Conservation (phyloP, 2,329 filamentous ascomycete genomes). For the Xylariales sp. region DNA sequence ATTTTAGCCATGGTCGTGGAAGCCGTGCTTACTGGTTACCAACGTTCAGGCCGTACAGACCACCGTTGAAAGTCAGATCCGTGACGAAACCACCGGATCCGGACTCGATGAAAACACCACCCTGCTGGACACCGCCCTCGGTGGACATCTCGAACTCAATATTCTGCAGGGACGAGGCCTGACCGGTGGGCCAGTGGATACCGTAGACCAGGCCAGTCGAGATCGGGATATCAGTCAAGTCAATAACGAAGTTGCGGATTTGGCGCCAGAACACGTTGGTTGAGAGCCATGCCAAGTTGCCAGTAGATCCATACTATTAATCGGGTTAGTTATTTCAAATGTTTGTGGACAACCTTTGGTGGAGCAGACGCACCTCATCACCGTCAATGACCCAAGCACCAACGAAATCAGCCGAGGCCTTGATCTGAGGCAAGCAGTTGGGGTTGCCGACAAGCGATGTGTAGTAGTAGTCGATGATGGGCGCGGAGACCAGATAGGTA, state of each 20-base stretch:
- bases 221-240: constrained; percentile 47
- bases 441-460: constrained; percentile 58
- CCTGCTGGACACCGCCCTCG: constrained; percentile 41
- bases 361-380: constrained; percentile 26
- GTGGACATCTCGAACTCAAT: constrained; percentile 49
- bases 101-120: constrained; percentile 59
- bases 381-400: constrained; percentile 43
- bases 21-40: constrained; percentile 45
- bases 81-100: constrained; percentile 64
- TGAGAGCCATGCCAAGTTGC: constrained; percentile 9
- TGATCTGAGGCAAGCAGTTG: constrained; percentile 44
- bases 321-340: neutral
- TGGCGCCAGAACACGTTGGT: constrained; percentile 43
- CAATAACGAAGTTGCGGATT: constrained; percentile 53
- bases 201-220: constrained; percentile 41
- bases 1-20: no score
- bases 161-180: constrained; percentile 58
- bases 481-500: constrained; percentile 67
- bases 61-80: constrained; percentile 68
- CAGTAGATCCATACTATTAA: constrained; percentile 30
- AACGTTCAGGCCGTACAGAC: constrained; percentile 62
- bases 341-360: no score
- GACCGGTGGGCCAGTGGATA: constrained; percentile 66
- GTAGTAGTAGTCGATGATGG: constrained; percentile 73
- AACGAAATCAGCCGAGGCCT: constrained; percentile 45